Evolutionary conservation across 2,329 filamentous ascomycete genomes (phyloP).

Genomic region (Endoconidiophora polonica): DNA sequence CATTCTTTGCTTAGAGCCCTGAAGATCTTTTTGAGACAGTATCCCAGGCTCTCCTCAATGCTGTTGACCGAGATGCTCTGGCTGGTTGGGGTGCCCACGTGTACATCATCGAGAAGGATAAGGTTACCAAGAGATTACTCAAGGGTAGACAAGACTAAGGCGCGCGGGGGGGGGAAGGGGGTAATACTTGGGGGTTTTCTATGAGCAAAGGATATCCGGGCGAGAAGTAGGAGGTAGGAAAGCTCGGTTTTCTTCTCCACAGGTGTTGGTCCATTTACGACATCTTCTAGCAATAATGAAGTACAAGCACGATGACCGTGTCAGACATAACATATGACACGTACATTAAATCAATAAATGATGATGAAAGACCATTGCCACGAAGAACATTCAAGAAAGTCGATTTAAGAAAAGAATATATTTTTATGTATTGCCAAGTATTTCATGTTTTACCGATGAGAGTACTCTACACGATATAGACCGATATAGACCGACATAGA

Average conservation of each 20-base stretch:
- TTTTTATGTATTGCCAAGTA: too few species aligned
- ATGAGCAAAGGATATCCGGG: not conserved
- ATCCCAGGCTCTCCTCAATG: constrained; percentile 87
- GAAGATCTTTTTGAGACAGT: constrained; percentile 98
- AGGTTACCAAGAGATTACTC: constrained; percentile 96
- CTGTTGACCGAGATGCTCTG: constrained; percentile 87
- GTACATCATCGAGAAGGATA: constrained; percentile 99
- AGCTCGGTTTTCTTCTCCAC: not conserved
- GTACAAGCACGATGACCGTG: not conserved
- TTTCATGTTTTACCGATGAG: too few species aligned
- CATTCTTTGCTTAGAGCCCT: constrained; percentile 40
- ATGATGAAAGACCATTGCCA: constrained; percentile 10
- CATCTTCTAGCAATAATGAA: not conserved
- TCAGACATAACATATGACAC: constrained; percentile 1
- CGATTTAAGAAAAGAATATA: too few species aligned
- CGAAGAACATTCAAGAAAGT: not conserved
- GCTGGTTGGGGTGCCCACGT: constrained; percentile 98
- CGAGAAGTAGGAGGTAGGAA: not conserved
- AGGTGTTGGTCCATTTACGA: not conserved
- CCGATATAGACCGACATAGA: too few species aligned
- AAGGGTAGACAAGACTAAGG: constrained; percentile 88
- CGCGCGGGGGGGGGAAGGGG: not conserved
- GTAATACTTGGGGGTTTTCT: constrained; percentile 6
- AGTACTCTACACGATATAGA: too few species aligned
- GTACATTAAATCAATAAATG: constrained; percentile 2